Conservation (phyloP, 768 basidiomycete species). For the Porpolomopsis calyptriformis region DNA sequence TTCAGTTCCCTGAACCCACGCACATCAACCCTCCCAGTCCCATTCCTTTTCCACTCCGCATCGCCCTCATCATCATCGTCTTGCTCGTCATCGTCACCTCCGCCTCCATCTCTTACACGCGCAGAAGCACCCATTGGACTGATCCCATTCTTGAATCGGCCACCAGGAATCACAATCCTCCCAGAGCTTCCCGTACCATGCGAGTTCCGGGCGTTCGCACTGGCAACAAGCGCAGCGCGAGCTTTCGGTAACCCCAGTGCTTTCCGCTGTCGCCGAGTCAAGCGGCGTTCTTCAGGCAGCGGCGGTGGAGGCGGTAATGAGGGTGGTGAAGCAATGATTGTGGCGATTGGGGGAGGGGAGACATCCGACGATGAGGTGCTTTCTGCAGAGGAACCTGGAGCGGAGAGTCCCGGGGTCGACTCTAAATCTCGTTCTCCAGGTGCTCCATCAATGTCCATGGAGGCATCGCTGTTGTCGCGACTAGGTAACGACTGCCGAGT, state of each 20-base stretch:
- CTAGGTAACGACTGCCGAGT: not conserved
- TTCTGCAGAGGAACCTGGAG: slow-evolving; percentile 18
- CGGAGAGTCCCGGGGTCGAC: slow-evolving; percentile 35
- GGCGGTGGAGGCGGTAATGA: slow-evolving; percentile 19
- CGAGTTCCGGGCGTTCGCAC: slow-evolving; percentile 21
- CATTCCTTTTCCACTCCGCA: slow-evolving; percentile 52
- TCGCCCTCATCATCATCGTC: slow-evolving; percentile 22
- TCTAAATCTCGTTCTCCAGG: slow-evolving; percentile 14
- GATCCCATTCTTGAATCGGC: slow-evolving; percentile 27
- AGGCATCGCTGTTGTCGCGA: not conserved
- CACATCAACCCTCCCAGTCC: slow-evolving; percentile 63
- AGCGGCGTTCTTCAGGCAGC: slow-evolving; percentile 16
- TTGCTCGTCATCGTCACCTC: slow-evolving; percentile 21
- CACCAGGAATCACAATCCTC: slow-evolving; percentile 61
- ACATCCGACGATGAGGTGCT: slow-evolving; percentile 7
- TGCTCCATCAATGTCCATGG: slow-evolving; percentile 6
- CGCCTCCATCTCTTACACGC: slow-evolving; percentile 14
- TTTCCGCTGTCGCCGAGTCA: slow-evolving; percentile 64
- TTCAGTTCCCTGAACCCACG: slow-evolving; percentile 69
- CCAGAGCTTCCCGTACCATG: slow-evolving; percentile 38
- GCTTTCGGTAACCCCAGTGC: slow-evolving; percentile 55
- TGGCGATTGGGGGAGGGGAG: slow-evolving; percentile 11
- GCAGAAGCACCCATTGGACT: slow-evolving; percentile 14
- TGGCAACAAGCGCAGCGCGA: slow-evolving; percentile 23
- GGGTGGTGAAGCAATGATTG: slow-evolving; percentile 19